Evolutionary conservation across 257 asterid genomes (phyloP).

Genomic region (Solanum clarkiae): DNA sequence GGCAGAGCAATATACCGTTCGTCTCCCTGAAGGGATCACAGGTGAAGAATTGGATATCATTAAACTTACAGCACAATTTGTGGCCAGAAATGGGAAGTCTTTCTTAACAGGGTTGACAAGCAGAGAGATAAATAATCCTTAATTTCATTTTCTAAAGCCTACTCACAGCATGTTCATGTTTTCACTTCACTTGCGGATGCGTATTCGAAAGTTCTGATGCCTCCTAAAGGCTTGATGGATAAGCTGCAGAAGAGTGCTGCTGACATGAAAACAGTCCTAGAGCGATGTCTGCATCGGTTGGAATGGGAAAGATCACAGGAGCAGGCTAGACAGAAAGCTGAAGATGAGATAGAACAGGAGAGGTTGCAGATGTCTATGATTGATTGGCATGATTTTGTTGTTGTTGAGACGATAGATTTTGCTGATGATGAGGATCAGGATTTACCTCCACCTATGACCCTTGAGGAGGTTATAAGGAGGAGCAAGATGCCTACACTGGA

Average conservation of each 20-base stretch:
- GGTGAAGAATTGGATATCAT: slow-evolving; percentile 92
- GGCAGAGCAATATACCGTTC: slow-evolving; percentile 81
- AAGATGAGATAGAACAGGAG: slow-evolving; percentile 88
- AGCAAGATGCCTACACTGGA: slow-evolving; percentile 68
- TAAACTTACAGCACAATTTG: slow-evolving; percentile 93
- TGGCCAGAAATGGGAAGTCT: slow-evolving; percentile 82
- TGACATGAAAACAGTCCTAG: slow-evolving; percentile 86
- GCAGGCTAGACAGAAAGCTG: slow-evolving; percentile 92
- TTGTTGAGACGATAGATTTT: slow-evolving; percentile 85
- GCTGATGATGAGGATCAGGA: slow-evolving; percentile 94
- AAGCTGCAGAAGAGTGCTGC: slow-evolving; percentile 56
- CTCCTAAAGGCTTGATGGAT: slow-evolving; percentile 64
- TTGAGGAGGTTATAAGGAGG: slow-evolving; percentile 92
- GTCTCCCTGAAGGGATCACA: slow-evolving; percentile 88
- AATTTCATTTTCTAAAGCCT: slow-evolving; percentile 83
- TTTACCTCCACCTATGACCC: slow-evolving; percentile 92
- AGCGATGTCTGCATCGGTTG: slow-evolving; percentile 74
- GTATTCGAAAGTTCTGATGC: slow-evolving; percentile 88
- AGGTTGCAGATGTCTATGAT: slow-evolving; percentile 85
- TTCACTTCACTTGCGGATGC: slow-evolving; percentile 95
- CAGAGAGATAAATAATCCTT: slow-evolving; percentile 78
- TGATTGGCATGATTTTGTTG: slow-evolving; percentile 98
- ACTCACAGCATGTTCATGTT: slow-evolving; percentile 95
- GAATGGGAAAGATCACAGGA: slow-evolving; percentile 96
- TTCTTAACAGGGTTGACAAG: slow-evolving; percentile 84